Conservation (phyloP, 306 rosid species). For the Inga leiocalycina region DNA sequence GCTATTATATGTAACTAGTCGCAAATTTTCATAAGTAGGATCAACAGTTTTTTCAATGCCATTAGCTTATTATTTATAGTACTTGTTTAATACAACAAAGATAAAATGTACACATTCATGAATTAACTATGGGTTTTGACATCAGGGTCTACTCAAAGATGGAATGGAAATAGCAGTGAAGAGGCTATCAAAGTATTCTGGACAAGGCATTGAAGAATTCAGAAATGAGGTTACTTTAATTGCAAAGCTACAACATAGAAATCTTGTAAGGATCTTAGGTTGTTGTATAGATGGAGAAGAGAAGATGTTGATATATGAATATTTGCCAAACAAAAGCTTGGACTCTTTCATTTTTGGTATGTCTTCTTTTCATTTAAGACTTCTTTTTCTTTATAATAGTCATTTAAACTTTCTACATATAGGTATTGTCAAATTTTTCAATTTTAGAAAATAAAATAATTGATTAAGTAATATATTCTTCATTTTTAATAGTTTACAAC, state of each 20-base stretch:
- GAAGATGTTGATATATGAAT: conserved; percentile 68
- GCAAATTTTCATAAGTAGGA: not conserved
- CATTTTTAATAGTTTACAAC: not conserved
- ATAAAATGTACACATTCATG: not conserved
- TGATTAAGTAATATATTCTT: not conserved
- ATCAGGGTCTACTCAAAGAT: conserved; percentile 41
- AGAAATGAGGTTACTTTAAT: not conserved
- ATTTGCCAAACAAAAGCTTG: conserved; percentile 65
- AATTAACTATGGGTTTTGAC: conserved; percentile 2
- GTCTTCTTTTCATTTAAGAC: conserved; percentile 5
- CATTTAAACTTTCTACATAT: not conserved
- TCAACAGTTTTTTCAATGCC: not conserved
- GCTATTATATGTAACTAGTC: not conserved
- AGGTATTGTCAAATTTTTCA: not conserved
- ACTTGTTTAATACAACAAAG: not conserved
- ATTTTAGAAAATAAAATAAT: not conserved
- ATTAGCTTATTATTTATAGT: not conserved
- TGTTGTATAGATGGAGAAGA: conserved; percentile 29
- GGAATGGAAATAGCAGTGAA: not conserved
- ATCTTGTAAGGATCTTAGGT: conserved; percentile 31
- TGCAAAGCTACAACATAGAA: not conserved
- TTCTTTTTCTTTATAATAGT: no score
- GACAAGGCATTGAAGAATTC: not conserved
- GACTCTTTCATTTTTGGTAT: conserved; percentile 58
- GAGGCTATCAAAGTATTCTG: conserved; percentile 1